phyloP scores from a whole-genome alignment of 2,329 filamentous ascomycete genomes.

The Talaromyces atroroseus region DNA sequence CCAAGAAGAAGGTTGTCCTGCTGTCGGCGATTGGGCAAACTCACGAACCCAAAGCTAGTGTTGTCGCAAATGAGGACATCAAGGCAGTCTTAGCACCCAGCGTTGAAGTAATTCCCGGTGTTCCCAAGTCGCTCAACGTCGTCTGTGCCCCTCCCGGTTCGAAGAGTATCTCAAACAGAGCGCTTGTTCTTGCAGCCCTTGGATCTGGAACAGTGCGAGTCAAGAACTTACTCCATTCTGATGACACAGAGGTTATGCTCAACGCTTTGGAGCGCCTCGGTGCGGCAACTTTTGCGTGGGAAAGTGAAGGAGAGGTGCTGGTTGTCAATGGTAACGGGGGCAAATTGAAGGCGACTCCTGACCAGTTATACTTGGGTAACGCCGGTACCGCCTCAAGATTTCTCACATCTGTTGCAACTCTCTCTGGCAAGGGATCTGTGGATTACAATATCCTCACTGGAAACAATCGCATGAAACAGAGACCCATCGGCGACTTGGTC shows the following conservation, averaged over 20 bases:
- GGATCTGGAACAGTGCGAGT: slow-evolving; percentile 80
- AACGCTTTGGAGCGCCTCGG: slow-evolving; percentile 80
- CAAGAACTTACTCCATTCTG: slow-evolving; percentile 88
- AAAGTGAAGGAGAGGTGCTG: slow-evolving; percentile 86
- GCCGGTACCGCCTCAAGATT: slow-evolving; percentile 95
- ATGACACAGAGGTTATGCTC: slow-evolving; percentile 96
- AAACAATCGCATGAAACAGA: slow-evolving; percentile 91
- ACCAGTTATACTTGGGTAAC: slow-evolving; percentile 87
- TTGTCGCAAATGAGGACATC: slow-evolving; percentile 82
- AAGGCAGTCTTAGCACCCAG: slow-evolving; percentile 76
- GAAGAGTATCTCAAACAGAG: slow-evolving; percentile 95
- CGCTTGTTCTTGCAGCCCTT: slow-evolving; percentile 86
- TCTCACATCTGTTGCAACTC: slow-evolving; percentile 81
- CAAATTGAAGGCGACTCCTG: slow-evolving; percentile 65
- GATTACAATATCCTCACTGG: slow-evolving; percentile 78
- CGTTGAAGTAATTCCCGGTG: slow-evolving; percentile 66
- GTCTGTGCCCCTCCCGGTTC: slow-evolving; percentile 87
- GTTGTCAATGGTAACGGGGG: slow-evolving; percentile 90
- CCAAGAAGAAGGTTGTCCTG: slow-evolving; percentile 92
- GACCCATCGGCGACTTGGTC: slow-evolving; percentile 88
- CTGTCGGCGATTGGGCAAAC: slow-evolving; percentile 85
- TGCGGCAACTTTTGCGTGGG: slow-evolving; percentile 87
- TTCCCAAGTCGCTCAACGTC: slow-evolving; percentile 60
- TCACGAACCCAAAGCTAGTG: slow-evolving; percentile 78
- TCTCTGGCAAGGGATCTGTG: slow-evolving; percentile 62